Evolutionary conservation across 2,329 filamentous ascomycete genomes (phyloP).

Genomic region (Cladophialophora immunda): DNA sequence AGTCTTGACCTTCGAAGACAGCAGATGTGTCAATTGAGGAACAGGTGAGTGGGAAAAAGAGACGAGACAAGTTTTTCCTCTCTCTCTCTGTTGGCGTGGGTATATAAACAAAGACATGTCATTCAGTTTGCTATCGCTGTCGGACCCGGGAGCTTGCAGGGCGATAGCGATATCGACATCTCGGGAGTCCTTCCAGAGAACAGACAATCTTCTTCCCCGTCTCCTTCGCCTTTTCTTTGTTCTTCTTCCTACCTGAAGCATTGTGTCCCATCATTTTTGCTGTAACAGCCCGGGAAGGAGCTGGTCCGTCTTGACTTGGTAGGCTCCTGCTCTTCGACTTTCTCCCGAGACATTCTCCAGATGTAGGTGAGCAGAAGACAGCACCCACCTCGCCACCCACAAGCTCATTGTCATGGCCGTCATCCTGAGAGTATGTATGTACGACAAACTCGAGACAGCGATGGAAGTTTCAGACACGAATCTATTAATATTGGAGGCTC

Average conservation of each 20-base stretch:
- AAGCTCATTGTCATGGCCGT: neutral
- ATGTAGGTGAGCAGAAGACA: neutral
- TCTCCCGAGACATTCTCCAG: neutral
- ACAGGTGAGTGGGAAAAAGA: neutral
- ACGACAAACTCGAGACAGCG: neutral
- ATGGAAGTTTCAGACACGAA: neutral
- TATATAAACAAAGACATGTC: neutral
- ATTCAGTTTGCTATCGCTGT: neutral
- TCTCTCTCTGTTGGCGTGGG: neutral
- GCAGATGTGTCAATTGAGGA: neutral
- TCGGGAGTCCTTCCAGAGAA: neutral
- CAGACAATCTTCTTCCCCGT: neutral
- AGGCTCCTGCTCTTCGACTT: neutral
- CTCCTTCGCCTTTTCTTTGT: neutral
- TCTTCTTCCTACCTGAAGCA: neutral
- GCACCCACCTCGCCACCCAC: neutral
- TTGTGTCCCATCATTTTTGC: neutral
- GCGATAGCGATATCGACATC: neutral
- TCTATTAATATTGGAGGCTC: slow-evolving; percentile 18
- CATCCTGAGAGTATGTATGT: slow-evolving; percentile 2
- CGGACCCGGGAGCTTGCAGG: slow-evolving; percentile 6
- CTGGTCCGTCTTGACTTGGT: neutral
- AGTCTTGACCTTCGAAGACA: neutral
- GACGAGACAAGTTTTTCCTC: neutral
- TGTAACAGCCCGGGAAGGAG: neutral